Conservation (phyloP, 2,329 filamentous ascomycete species). For the Myriangium duriaei region DNA sequence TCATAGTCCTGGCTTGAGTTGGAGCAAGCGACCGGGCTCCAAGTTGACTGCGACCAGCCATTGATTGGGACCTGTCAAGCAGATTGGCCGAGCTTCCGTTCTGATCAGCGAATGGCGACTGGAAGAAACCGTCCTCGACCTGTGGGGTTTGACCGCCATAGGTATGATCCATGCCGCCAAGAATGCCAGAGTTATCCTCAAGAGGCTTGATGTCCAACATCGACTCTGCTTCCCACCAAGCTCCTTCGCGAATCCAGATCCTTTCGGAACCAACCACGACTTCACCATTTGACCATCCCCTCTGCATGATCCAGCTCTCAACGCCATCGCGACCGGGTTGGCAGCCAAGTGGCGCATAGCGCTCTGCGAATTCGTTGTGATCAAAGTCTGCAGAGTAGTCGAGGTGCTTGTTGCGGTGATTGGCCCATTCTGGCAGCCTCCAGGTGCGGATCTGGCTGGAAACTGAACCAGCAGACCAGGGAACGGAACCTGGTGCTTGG, state of each 20-base stretch:
- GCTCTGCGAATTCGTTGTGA: conserved; percentile 74
- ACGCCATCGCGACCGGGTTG: conserved; percentile 83
- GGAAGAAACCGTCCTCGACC: conserved; percentile 53
- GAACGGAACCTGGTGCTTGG: conserved; percentile 58
- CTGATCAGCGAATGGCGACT: conserved; percentile 34
- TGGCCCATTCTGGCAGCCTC: conserved; percentile 93
- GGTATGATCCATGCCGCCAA: conserved; percentile 54
- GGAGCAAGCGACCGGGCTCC: conserved; percentile 36
- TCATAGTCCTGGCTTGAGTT: conserved; percentile 46
- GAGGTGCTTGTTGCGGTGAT: conserved; percentile 75
- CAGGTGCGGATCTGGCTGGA: conserved; percentile 87
- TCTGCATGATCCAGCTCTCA: conserved; percentile 84
- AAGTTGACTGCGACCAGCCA: conserved; percentile 32
- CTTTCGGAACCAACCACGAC: conserved; percentile 83
- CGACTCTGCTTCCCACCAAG: conserved; percentile 96
- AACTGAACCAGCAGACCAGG: conserved; percentile 86
- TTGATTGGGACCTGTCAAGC: conserved; percentile 37
- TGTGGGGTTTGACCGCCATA: conserved; percentile 51
- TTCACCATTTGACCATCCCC: conserved; percentile 97
- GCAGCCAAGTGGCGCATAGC: conserved; percentile 75
- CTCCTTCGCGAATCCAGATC: conserved; percentile 85
- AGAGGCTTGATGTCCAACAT: conserved; percentile 82
- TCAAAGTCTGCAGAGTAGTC: conserved; percentile 98
- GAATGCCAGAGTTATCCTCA: conserved; percentile 42
- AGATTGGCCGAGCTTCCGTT: conserved; percentile 62